phyloP scores from a whole-genome alignment of 2,329 filamentous ascomycete genomes.

The Aureobasidium uvarum region DNA sequence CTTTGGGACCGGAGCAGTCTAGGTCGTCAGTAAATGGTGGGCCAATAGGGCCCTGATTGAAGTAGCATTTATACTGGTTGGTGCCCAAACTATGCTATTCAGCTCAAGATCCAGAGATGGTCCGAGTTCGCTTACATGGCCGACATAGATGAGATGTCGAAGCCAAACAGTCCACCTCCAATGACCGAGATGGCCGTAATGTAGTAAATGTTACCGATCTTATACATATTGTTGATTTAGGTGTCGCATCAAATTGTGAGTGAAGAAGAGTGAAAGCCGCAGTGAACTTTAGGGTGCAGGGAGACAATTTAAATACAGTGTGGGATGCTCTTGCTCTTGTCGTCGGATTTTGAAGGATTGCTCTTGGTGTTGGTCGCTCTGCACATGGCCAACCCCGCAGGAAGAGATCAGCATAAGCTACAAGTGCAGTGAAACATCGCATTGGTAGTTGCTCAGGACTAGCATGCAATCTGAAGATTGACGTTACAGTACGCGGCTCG shows the following conservation, averaged over 20 bases:
- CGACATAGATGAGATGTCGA: constrained; percentile 75
- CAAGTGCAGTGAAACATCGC: not conserved
- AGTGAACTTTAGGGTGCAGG: not conserved
- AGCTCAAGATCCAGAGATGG: not conserved
- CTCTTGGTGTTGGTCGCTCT: not conserved
- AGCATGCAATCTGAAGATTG: not conserved
- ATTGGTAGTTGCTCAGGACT: not conserved
- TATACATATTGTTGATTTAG: constrained; percentile 30
- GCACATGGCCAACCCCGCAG: not conserved
- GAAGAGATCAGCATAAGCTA: not conserved
- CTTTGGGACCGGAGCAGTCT: constrained; percentile 53
- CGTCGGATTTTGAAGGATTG: not conserved
- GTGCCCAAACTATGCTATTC: constrained; percentile 54
- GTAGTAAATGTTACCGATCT: constrained; percentile 58
- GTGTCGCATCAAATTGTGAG: not conserved
- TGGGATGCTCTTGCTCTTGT: not conserved
- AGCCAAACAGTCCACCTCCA: constrained; percentile 58
- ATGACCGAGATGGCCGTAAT: constrained; percentile 58
- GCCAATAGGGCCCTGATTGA: constrained; percentile 53
- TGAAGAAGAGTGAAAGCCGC: not conserved
- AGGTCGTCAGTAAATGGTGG: constrained; percentile 35
- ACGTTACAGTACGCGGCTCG: not conserved
- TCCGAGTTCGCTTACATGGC: constrained; percentile 35
- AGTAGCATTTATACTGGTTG: constrained; percentile 68
- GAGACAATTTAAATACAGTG: not conserved